Evolutionary conservation across 208 protist genomes (phyloP).

Genomic region (Crithidia bombi): DNA sequence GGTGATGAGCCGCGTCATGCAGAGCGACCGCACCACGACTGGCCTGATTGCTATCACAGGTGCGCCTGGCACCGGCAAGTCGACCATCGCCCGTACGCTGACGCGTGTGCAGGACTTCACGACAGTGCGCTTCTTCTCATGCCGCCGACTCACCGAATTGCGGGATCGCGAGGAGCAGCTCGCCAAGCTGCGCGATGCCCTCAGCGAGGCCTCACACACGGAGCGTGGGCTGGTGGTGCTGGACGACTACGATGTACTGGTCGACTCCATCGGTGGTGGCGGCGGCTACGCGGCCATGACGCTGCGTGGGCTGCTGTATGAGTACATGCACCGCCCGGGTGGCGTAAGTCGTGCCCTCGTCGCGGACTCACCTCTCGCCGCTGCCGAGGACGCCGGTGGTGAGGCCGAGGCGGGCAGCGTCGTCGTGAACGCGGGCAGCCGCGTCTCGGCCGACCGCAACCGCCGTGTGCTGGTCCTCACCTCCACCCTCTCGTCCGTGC

Average conservation of each 20-base stretch:
- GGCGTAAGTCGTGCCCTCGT: slow-evolving; percentile 36
- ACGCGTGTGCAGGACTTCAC: slow-evolving; percentile 32
- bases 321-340: slow-evolving; percentile 35
- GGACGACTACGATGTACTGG: slow-evolving; percentile 95
- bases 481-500: slow-evolving; percentile 19
- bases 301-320: slow-evolving; percentile 38
- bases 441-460: slow-evolving; percentile 19
- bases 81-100: slow-evolving; percentile 49
- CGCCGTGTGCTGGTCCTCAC: slow-evolving; percentile 39
- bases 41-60: slow-evolving; percentile 60
- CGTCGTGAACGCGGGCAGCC: slow-evolving; percentile 26
- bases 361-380: slow-evolving; percentile 10
- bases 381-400: slow-evolving; percentile 20
- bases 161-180: slow-evolving; percentile 42
- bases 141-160: slow-evolving; percentile 42
- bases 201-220: slow-evolving; percentile 96
- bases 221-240: slow-evolving; percentile 93
- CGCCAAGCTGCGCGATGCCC: slow-evolving; percentile 78
- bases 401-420: slow-evolving; percentile 16
- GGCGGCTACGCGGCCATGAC: slow-evolving; percentile 10
- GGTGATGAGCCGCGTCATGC: slow-evolving; percentile 38
- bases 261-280: slow-evolving; percentile 25
- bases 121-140: slow-evolving; percentile 45
- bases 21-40: slow-evolving; percentile 43
- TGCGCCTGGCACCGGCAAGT: slow-evolving; percentile 70